Percentiles rank a stretch among this genome's conserved stretches.
These are phyloP conservation scores for Pleurotus tuber-regium DNA, from an alignment of 768 basidiomycete species.

Conservation along the genomic window DNA sequence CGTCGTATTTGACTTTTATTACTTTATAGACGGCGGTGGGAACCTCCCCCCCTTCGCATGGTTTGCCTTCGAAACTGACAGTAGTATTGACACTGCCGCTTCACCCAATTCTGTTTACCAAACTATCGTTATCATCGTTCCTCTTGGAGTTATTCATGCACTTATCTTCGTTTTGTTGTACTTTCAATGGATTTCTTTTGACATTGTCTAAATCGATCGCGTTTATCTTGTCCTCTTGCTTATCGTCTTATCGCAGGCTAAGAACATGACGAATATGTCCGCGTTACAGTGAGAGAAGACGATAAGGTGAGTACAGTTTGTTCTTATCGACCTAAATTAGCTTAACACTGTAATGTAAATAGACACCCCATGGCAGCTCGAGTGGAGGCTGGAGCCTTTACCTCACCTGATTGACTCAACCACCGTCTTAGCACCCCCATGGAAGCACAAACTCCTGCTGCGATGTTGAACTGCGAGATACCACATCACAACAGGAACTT, in stretches of 20 bases:
- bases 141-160: not conserved
- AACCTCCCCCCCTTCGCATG: no score
- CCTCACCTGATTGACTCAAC: not conserved
- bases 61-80: no score
- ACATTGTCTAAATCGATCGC: not conserved
- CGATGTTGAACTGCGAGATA: not conserved
- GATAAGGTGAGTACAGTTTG: constrained; percentile 9
- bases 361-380: not conserved
- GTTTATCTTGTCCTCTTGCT: not conserved
- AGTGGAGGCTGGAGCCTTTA: not conserved
- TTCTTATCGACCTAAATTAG: not conserved
- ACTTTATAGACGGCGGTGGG: no score
- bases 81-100: no score
- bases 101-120: not conserved
- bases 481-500: not conserved
- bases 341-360: not conserved
- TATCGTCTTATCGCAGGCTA: not conserved
- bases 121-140: not conserved
- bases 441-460: constrained; percentile 2
- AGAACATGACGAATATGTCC: no score
- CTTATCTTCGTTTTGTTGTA: not conserved
- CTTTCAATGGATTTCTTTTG: no score
- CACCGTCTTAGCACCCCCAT: not conserved
- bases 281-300: not conserved
- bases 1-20: not conserved